Evolutionary conservation across 805 yeast species (phyloP), one percentile per base, ranked within the genome.

Genomic region (Teunomyces aglyptinius): DNA sequence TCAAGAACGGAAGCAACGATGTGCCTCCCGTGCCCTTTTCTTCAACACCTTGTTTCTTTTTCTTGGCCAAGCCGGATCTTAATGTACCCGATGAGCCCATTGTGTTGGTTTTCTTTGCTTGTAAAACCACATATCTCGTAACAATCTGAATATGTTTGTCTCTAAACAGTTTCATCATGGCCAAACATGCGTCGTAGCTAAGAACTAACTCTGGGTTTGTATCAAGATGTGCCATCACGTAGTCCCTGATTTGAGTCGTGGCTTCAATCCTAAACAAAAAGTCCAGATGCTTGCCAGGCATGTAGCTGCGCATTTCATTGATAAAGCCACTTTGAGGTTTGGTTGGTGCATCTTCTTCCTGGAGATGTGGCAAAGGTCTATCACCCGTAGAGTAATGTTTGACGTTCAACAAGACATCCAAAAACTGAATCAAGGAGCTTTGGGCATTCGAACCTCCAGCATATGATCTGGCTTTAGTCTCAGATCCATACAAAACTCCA

Each of bases 401-500:
- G 12, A 91, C 86, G 41, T 81, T 81, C 34, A 91, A 73, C 13
- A 89, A 64, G 20, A 88, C 78, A 61, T 91, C 98, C 50, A 91
- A 71, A 20, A 89, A 84, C 67, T 91, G 97, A 51, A 92, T 86
- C 57, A 91, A 73, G 2, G 97, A 88, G 40, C 91, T 83, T 66
- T 91, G 98, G 0, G 96, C 97, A 62, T 91, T 91, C 3, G 96
- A 87, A 1, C 98, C 98, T 22, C 98, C 98, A 13, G 96, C 76
- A 62, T 78, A 85, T 1, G 60, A 41, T 55, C 85, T 70, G 42
- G 81, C 85, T 24, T 55, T 63, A 1, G 63, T 59, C 58, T 83
- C 89, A 45, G 77, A 72, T 20, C 95, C 96, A 60, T 91, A 91
- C 41, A 75, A 70, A 1, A 91, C 84, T 1, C 97, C 98, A 48